A percentile compares a stretch with the other conserved stretches of the same genome.
Conservation (phyloP, 495 filamentous ascomycete species). For the Podospora didyma region DNA sequence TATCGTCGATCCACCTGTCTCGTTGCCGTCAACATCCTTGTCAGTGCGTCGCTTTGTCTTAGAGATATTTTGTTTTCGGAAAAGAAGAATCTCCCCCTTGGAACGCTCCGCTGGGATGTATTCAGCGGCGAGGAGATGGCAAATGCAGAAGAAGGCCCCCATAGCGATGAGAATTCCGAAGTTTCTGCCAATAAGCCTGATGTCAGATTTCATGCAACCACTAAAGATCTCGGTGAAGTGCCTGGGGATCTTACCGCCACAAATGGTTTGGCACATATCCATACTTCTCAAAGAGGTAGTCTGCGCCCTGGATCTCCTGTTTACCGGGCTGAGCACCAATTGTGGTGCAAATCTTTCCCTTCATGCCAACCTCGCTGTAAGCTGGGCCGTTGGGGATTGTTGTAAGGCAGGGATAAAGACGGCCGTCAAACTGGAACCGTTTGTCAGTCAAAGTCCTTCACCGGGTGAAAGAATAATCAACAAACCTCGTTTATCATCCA, state of each 20-base stretch:
- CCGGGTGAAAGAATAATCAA: not conserved
- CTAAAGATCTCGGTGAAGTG: no score
- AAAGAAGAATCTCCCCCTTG: slow-evolving; percentile 19
- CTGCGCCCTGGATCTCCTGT: not conserved
- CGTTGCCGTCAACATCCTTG: not conserved
- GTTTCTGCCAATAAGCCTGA: not conserved
- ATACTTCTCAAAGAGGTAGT: not conserved
- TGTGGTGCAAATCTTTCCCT: not conserved
- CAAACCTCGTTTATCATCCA: slow-evolving; percentile 62
- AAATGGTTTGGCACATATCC: slow-evolving; percentile 1
- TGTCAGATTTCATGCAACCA: slow-evolving; percentile 33
- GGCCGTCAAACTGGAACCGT: not conserved
- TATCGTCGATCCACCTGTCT: not conserved
- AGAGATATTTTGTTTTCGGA: not conserved
- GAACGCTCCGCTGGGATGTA: not conserved
- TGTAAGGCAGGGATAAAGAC: not conserved
- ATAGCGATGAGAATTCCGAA: slow-evolving; percentile 4
- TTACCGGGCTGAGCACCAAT: slow-evolving; percentile 1
- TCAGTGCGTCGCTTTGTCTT: not conserved
- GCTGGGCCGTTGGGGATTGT: not conserved
- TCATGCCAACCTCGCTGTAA: not conserved
- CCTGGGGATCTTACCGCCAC: slow-evolving; percentile 9
- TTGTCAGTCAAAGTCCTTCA: not conserved
- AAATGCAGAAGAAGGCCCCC: not conserved
- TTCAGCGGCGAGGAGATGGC: slow-evolving; percentile 1